Percentiles rank a stretch among this genome's conserved stretches.
These are phyloP conservation scores for Apocynum venetum DNA, from an alignment of 257 asterid species.

Conservation along the genomic window DNA sequence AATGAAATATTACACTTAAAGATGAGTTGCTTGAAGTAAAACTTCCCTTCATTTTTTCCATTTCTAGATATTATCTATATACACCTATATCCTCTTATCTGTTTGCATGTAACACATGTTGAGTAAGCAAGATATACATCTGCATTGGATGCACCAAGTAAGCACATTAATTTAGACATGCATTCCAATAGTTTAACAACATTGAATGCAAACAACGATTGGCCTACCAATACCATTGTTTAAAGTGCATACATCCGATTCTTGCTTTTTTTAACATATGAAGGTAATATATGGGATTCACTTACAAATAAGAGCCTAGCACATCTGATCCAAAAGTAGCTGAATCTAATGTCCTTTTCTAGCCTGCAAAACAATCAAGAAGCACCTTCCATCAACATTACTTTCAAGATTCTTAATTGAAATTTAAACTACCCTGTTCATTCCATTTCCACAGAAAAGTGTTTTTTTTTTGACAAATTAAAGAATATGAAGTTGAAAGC, in stretches of 20 bases:
- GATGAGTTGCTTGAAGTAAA: conserved; percentile 3
- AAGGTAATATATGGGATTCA: background rate
- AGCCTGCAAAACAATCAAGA: conserved; percentile 46
- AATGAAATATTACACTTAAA: background rate
- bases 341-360: conserved; percentile 90
- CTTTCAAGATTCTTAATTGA: background rate
- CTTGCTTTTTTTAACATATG: background rate
- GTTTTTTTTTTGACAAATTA: background rate
- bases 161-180: too few relatives aligned
- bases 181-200: background rate
- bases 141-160: background rate
- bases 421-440: background rate
- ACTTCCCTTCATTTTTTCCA: background rate
- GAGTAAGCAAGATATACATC: background rate
- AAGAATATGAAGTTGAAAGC: background rate
- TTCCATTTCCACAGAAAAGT: background rate
- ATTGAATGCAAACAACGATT: background rate
- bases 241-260: background rate
- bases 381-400: background rate
- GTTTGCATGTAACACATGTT: background rate
- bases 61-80: background rate
- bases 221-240: background rate
- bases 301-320: conserved; percentile 87
- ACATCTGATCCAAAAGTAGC: conserved; percentile 92
- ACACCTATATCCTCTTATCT: background rate